Percentiles rank a stretch among this genome's conserved stretches.
phyloP scores from a whole-genome alignment of 2,329 filamentous ascomycete genomes.

The Cryphonectria naterciae region DNA sequence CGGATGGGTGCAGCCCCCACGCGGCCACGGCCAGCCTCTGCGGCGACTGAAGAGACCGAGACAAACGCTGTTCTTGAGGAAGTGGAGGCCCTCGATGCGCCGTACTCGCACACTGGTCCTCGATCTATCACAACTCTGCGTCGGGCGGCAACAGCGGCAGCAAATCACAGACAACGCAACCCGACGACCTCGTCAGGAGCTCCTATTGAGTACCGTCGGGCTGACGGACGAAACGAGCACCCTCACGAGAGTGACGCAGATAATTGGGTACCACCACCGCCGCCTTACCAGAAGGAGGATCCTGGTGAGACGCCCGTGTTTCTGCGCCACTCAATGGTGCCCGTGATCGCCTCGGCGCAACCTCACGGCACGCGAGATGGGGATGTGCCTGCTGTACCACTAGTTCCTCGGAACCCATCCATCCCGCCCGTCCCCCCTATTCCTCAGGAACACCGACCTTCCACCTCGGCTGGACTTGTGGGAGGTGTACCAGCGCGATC shows the following conservation, averaged over 20 bases:
- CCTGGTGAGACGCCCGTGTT: conserved; percentile 61
- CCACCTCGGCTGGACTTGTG: conserved; percentile 2
- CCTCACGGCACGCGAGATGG: background rate
- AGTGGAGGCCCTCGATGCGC: conserved; percentile 68
- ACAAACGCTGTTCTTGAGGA: conserved; percentile 55
- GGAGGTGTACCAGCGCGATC: background rate
- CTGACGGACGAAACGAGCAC: conserved; percentile 71
- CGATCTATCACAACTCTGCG: conserved; percentile 72
- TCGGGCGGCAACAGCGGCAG: conserved; percentile 76
- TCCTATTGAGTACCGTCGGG: conserved; percentile 66
- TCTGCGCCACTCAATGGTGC: conserved; percentile 53
- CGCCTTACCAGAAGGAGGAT: conserved; percentile 73
- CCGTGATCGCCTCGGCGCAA: conserved; percentile 35
- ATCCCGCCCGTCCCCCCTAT: conserved; percentile 34
- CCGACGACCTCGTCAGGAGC: conserved; percentile 56
- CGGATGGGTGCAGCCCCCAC: conserved; percentile 45
- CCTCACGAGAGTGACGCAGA: conserved; percentile 88
- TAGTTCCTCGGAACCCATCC: conserved; percentile 34
- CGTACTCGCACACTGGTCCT: conserved; percentile 74
- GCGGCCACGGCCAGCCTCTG: conserved; percentile 30
- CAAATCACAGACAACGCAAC: conserved; percentile 70
- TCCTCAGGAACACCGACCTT: conserved; percentile 14
- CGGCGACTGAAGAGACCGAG: conserved; percentile 45
- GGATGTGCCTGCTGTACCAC: conserved; percentile 31
- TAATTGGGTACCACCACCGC: conserved; percentile 85